Conservation (phyloP, 75 land plant species). For the Azolla pinnata region DNA sequence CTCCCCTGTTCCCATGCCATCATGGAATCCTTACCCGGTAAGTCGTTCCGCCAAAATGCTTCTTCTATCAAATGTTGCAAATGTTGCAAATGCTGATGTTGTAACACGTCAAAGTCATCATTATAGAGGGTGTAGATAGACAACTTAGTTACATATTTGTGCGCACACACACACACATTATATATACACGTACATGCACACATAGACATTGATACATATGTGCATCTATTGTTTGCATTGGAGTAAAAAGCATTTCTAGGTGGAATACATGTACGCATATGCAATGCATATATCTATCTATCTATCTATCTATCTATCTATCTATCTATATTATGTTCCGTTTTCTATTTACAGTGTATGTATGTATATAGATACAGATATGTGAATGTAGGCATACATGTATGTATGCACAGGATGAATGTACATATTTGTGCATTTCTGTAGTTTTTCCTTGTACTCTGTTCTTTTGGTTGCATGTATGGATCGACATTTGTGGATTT, state of each 20-base stretch:
- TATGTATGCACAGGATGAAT: neutral
- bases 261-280: neutral
- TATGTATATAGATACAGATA: neutral
- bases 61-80: neutral
- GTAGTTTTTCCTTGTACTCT: neutral
- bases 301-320: neutral
- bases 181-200: neutral
- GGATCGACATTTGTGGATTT: no score
- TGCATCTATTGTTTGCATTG: neutral
- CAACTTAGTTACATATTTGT: neutral
- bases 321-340: neutral
- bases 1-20: conserved; percentile 43
- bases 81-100: neutral
- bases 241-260: neutral
- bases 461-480: neutral
- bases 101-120: neutral
- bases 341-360: neutral
- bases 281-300: neutral
- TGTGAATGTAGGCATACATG: neutral
- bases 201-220: neutral
- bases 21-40: conserved; percentile 60
- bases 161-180: neutral
- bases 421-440: neutral
- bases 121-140: neutral
- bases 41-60: conserved; percentile 12